Conservation (phyloP, 2,329 filamentous ascomycete species). For the Cryphonectria naterciae region DNA sequence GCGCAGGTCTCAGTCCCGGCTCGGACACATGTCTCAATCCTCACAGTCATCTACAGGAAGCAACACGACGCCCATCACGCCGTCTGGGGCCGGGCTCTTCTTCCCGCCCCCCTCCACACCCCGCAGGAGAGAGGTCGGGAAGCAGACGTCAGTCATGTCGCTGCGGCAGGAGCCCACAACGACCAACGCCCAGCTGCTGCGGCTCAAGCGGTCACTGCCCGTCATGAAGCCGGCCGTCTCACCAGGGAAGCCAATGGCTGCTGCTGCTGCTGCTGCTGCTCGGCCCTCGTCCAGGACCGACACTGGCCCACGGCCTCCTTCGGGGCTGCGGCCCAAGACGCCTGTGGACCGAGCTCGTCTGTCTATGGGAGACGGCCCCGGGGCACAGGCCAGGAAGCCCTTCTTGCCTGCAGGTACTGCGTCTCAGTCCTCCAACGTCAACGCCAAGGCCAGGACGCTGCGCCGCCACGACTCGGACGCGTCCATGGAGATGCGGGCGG, state of each 20-base stretch:
- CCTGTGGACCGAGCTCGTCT: constrained; percentile 66
- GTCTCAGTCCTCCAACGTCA: constrained; percentile 72
- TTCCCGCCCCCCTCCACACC: constrained; percentile 60
- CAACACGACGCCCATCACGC: constrained; percentile 63
- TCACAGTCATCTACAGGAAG: constrained; percentile 59
- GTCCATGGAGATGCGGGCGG: constrained; percentile 60
- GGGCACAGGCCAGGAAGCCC: constrained; percentile 64
- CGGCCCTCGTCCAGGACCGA: constrained; percentile 65
- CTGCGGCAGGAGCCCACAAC: constrained; percentile 65
- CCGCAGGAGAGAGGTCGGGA: constrained; percentile 61
- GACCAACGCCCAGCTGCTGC: constrained; percentile 66
- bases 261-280: constrained; percentile 39
- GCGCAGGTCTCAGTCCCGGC: constrained; percentile 67
- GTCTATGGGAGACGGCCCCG: constrained; percentile 52
- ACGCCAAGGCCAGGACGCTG: constrained; percentile 70
- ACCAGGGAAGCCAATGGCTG: constrained; percentile 51
- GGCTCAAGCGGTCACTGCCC: constrained; percentile 68
- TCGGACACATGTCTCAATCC: constrained; percentile 71
- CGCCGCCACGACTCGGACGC: constrained; percentile 84
- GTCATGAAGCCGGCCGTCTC: constrained; percentile 58
- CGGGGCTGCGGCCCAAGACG: constrained; percentile 67
- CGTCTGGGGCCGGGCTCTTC: constrained; percentile 52
- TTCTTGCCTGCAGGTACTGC: constrained; percentile 76
- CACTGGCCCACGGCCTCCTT: constrained; percentile 49
- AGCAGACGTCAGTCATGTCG: constrained; percentile 57